phyloP scores from a whole-genome alignment of 1,284 basidiomycete genomes.

The Ustilago bromivora region DNA sequence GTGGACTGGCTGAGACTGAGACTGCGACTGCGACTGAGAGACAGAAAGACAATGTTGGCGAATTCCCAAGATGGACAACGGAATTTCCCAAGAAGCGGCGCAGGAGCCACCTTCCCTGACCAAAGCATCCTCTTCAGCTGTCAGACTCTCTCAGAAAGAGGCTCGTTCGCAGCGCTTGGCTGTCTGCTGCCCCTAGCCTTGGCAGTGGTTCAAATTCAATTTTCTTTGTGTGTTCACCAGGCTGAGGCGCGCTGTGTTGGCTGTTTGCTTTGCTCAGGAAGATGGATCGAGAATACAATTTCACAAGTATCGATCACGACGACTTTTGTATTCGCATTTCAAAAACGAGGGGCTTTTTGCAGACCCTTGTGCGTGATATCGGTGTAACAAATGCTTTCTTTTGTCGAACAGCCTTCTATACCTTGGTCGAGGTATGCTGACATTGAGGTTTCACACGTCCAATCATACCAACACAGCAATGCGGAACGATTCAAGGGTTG shows the following conservation, averaged over 20 bases:
- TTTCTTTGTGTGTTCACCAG: not conserved
- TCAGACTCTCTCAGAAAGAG: not conserved
- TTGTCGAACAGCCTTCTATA: not conserved
- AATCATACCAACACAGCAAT: not conserved
- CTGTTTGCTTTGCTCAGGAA: slow-evolving; percentile 4
- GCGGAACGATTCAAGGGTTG: not conserved
- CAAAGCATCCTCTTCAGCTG: slow-evolving; percentile 4
- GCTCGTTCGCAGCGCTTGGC: slow-evolving; percentile 7
- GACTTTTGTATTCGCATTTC: slow-evolving; percentile 14
- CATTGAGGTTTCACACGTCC: too few relatives aligned
- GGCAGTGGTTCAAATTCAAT: not conserved
- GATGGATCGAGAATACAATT: slow-evolving; percentile 32
- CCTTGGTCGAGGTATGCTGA: not conserved
- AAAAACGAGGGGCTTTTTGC: not conserved
- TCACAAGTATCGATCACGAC: slow-evolving; percentile 31
- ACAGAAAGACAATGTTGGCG: slow-evolving; percentile 2
- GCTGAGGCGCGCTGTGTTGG: not conserved
- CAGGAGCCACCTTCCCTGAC: slow-evolving; percentile 36
- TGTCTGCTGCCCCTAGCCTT: slow-evolving; percentile 29
- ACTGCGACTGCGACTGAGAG: not conserved
- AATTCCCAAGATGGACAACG: slow-evolving; percentile 15
- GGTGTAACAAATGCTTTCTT: slow-evolving; percentile 8
- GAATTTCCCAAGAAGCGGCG: slow-evolving; percentile 10
- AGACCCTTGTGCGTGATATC: not conserved
- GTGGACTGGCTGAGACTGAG: not conserved